Evolutionary conservation across 768 basidiomycete species (phyloP).

Genomic region (Kwoniella bestiolae): DNA sequence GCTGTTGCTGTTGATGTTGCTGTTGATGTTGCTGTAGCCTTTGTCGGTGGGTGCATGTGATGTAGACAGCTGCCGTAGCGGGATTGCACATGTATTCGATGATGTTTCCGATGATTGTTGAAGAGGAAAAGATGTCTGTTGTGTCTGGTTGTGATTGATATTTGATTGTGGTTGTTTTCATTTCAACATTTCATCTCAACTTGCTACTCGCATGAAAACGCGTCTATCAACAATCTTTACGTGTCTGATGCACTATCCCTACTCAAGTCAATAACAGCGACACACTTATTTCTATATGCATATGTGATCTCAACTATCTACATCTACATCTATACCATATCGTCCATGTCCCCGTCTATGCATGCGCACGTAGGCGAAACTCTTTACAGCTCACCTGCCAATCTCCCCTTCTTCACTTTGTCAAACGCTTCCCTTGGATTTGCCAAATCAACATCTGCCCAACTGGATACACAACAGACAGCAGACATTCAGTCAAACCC

Average conservation of each 20-base stretch:
- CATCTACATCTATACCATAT: background rate
- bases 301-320: background rate
- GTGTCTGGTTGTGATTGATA: background rate
- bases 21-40: too few species aligned
- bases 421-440: slow-evolving; percentile 30
- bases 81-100: too few species aligned
- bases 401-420: slow-evolving; percentile 8
- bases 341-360: background rate
- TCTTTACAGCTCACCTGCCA: slow-evolving; percentile 28
- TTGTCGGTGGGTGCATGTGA: too few species aligned
- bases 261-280: background rate
- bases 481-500: background rate
- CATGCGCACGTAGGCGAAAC: too few species aligned
- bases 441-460: slow-evolving; percentile 28
- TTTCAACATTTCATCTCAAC: too few species aligned
- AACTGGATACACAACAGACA: slow-evolving; percentile 15
- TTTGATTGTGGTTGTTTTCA: background rate
- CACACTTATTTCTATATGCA: background rate
- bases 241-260: too few species aligned
- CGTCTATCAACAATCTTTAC: too few species aligned
- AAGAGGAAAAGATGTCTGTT: background rate
- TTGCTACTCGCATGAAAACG: too few species aligned
- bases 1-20: too few species aligned
- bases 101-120: background rate
- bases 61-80: too few species aligned